A percentile compares a stretch with the other conserved stretches of the same genome.
Evolutionary conservation across 495 filamentous ascomycete genomes (phyloP).

Genomic region (Neurospora sp.): DNA sequence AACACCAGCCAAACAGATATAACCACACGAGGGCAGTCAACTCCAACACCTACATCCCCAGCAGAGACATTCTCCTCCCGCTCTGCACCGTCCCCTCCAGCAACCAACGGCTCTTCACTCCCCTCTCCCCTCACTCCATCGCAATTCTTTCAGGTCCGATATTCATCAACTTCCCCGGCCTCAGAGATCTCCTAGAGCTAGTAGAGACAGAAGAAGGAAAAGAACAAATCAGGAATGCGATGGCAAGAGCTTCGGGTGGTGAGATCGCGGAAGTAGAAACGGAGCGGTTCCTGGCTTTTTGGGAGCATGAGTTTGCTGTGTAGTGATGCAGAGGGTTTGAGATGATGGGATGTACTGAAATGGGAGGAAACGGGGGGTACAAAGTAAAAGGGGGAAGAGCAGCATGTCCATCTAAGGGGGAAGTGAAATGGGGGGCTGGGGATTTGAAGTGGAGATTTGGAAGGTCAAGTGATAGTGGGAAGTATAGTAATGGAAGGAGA

Average conservation of each 20-base stretch:
- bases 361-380: too few species aligned
- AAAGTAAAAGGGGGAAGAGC: too few species aligned
- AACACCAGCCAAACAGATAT: too few species aligned
- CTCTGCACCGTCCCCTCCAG: background rate
- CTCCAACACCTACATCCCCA: background rate
- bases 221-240: background rate
- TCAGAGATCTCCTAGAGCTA: background rate
- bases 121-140: background rate
- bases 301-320: background rate
- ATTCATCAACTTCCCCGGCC: background rate
- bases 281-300: background rate
- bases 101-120: background rate
- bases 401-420: too few species aligned
- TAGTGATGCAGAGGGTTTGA: too few species aligned
- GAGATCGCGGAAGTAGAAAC: background rate
- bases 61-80: background rate
- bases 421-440: too few species aligned
- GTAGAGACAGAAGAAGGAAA: background rate
- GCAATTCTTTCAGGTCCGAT: background rate
- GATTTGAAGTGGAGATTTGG: too few species aligned
- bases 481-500: too few species aligned
- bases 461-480: too few species aligned
- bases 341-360: too few species aligned
- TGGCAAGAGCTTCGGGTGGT: background rate
- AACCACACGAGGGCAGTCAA: too few species aligned